Conservation (phyloP, 2,329 filamentous ascomycete species). For the Capronia epimyces region DNA sequence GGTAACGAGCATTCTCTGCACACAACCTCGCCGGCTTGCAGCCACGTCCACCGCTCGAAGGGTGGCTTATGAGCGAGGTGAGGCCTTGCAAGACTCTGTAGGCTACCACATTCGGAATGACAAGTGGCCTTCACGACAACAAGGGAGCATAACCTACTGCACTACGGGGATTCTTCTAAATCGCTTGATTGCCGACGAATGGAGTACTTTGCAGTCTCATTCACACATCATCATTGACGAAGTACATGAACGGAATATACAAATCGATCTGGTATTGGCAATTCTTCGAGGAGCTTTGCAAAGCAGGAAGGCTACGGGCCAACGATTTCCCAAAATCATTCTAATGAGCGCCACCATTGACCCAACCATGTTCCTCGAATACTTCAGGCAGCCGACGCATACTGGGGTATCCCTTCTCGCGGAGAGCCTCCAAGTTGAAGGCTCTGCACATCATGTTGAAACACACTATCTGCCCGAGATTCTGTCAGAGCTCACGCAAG, state of each 20-base stretch:
- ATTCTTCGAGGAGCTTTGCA: slow-evolving; percentile 77
- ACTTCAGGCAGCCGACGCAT: slow-evolving; percentile 52
- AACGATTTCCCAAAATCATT: slow-evolving; percentile 77
- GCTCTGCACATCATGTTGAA: slow-evolving; percentile 83
- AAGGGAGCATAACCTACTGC: slow-evolving; percentile 69
- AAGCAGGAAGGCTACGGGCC: slow-evolving; percentile 43
- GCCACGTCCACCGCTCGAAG: slow-evolving; percentile 87
- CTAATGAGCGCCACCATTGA: slow-evolving; percentile 98
- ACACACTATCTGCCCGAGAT: slow-evolving; percentile 87
- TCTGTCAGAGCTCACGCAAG: slow-evolving; percentile 14
- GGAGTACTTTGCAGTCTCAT: slow-evolving; percentile 83
- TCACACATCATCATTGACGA: slow-evolving; percentile 68
- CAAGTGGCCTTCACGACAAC: slow-evolving; percentile 72
- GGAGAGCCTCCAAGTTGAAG: slow-evolving; percentile 81
- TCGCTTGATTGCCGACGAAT: slow-evolving; percentile 87
- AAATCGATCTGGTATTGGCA: slow-evolving; percentile 91
- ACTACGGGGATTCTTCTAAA: slow-evolving; percentile 82
- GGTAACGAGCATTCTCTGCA: slow-evolving; percentile 86
- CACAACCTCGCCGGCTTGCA: slow-evolving; percentile 89
- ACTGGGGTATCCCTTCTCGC: slow-evolving; percentile 4
- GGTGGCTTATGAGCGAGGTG: slow-evolving; percentile 90
- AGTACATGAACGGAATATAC: slow-evolving; percentile 91
- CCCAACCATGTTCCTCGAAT: slow-evolving; percentile 81
- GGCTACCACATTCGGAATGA: slow-evolving; percentile 93
- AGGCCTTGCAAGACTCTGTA: slow-evolving; percentile 72